phyloP scores from a whole-genome alignment of 345 rosid species.

The Garcia nutans region DNA sequence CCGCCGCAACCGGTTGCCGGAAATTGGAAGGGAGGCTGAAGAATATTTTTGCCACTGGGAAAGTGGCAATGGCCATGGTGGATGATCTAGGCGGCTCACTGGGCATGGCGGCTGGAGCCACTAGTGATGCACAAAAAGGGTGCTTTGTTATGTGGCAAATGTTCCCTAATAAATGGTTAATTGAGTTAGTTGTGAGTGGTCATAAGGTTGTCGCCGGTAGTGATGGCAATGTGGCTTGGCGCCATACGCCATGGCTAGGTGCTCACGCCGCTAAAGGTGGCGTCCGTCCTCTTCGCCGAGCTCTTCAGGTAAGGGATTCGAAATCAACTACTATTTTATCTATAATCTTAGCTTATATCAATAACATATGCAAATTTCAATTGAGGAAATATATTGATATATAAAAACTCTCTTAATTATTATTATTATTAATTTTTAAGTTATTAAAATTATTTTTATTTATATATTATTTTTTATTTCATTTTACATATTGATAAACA shows the following conservation, averaged over 20 bases:
- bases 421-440: too few species aligned
- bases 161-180: constrained; percentile 87
- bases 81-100: constrained; percentile 50
- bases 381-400: too few species aligned
- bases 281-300: constrained; percentile 83
- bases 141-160: constrained; percentile 99
- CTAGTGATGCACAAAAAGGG: constrained; percentile 56
- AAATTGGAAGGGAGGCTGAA: constrained; percentile 65
- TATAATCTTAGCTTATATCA: too few species aligned
- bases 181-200: constrained; percentile 75
- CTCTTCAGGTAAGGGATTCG: constrained; percentile 93
- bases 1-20: constrained; percentile 95
- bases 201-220: constrained; percentile 87
- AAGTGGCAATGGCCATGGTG: constrained; percentile 74
- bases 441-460: too few species aligned
- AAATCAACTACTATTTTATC: too few species aligned
- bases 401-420: too few species aligned
- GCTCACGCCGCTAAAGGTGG: constrained; percentile 87
- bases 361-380: too few species aligned
- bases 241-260: constrained; percentile 91
- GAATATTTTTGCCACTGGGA: constrained; percentile 77
- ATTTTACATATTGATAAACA: too few species aligned
- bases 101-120: constrained; percentile 31
- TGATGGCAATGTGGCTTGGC: constrained; percentile 86
- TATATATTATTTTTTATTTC: too few species aligned